Percentiles rank a stretch among this genome's conserved stretches.
These are phyloP conservation scores for Russula olivacea DNA, from an alignment of 768 basidiomycete genomes.

Conservation along the genomic window DNA sequence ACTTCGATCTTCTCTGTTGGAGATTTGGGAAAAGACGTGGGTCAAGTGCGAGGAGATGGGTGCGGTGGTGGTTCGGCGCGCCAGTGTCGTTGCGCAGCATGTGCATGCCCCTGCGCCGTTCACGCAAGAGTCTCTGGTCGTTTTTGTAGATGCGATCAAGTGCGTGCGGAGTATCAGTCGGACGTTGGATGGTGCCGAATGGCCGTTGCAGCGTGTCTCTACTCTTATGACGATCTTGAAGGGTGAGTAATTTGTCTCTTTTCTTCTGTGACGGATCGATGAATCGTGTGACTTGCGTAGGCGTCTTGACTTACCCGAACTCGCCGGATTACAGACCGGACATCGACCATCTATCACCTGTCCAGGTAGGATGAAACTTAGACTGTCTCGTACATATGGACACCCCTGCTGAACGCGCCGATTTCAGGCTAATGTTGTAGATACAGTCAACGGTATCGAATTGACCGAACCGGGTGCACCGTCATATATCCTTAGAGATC, in stretches of 20 bases:
- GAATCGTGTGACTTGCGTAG: conserved; percentile 32
- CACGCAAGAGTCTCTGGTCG: conserved; percentile 83
- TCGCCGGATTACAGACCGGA: conserved; percentile 89
- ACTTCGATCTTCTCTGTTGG: conserved; percentile 37
- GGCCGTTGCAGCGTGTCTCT: conserved; percentile 57
- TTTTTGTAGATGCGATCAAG: conserved; percentile 67
- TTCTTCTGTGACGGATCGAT: too few species aligned
- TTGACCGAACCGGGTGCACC: conserved; percentile 54
- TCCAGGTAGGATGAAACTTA: conserved; percentile 49
- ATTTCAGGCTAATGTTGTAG: conserved; percentile 59
- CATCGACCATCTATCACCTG: conserved; percentile 70
- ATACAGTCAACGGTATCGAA: conserved; percentile 63
- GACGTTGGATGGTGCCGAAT: conserved; percentile 48
- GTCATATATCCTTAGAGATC: conserved; percentile 73
- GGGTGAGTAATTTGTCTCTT: conserved; percentile 36
- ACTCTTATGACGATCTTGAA: conserved; percentile 76
- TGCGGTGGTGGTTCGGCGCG: conserved; percentile 38
- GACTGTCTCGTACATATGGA: background rate
- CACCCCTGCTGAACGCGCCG: background rate
- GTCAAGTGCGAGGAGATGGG: conserved; percentile 62
- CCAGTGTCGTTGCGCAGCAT: conserved; percentile 13
- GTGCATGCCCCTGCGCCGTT: conserved; percentile 37
- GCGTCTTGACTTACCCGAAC: conserved; percentile 68
- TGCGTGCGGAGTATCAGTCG: conserved; percentile 50
- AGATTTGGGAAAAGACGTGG: conserved; percentile 65